These are phyloP conservation scores for Curvularia eragrostidis DNA, from an alignment of 2,329 filamentous ascomycete species.

Conservation along the genomic window DNA sequence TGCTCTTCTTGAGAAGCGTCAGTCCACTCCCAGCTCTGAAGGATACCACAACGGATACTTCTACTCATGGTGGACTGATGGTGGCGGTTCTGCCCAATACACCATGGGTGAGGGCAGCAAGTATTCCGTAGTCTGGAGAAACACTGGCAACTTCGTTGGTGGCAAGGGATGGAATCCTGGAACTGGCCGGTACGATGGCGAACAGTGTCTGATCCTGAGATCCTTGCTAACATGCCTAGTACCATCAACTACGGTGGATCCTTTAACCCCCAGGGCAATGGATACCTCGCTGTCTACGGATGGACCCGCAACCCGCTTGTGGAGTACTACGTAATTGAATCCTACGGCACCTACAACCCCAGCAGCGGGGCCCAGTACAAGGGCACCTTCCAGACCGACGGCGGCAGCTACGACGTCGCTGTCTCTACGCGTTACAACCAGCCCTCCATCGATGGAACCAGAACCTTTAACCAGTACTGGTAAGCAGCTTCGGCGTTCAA, in stretches of 20 bases:
- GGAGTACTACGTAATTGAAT: constrained; percentile 65
- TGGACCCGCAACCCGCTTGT: constrained; percentile 61
- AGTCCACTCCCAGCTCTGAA: constrained; percentile 53
- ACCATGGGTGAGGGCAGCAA: constrained; percentile 30
- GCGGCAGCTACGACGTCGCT: constrained; percentile 60
- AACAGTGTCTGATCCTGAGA: background rate
- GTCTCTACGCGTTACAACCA: constrained; percentile 56
- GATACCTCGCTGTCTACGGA: constrained; percentile 57
- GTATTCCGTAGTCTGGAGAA: constrained; percentile 33
- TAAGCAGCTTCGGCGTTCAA: constrained; percentile 30
- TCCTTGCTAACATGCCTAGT: constrained; percentile 3
- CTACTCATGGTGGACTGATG: constrained; percentile 67
- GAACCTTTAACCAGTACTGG: constrained; percentile 63
- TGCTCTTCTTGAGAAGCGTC: constrained; percentile 25
- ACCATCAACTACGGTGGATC: constrained; percentile 28
- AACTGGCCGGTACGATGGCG: constrained; percentile 55
- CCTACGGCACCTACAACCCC: constrained; percentile 56
- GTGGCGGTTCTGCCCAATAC: constrained; percentile 39
- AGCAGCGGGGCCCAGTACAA: constrained; percentile 53
- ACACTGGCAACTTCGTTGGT: constrained; percentile 35
- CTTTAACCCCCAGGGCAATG: constrained; percentile 28
- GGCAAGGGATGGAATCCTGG: constrained; percentile 41
- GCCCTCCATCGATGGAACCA: constrained; percentile 60
- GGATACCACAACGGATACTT: constrained; percentile 59
- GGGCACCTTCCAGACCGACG: constrained; percentile 60